Percentiles rank a stretch among this genome's conserved stretches.
These are phyloP conservation scores for Euphorbia tirucalli DNA, from an alignment of 345 rosid genomes.

Conservation along the genomic window DNA sequence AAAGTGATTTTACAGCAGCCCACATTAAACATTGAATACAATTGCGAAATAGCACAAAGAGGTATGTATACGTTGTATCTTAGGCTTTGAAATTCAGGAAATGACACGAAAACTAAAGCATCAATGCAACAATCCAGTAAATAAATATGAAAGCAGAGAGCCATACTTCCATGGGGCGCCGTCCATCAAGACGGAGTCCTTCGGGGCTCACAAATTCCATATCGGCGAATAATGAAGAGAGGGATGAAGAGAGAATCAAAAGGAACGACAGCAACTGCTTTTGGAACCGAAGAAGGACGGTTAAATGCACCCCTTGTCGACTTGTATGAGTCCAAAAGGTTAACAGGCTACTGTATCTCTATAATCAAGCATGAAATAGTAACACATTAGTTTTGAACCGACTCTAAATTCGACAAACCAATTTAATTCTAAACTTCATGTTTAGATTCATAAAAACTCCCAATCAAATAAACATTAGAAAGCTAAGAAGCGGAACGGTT, in stretches of 20 bases:
- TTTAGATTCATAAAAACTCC: too few relatives aligned
- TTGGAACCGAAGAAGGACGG: not conserved
- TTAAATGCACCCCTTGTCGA: too few relatives aligned
- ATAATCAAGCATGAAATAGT: too few relatives aligned
- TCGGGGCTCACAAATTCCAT: conserved; percentile 91
- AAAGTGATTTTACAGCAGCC: not conserved
- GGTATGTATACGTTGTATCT: not conserved
- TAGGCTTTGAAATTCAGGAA: not conserved
- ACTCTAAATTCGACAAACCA: too few relatives aligned
- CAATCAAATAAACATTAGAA: too few relatives aligned
- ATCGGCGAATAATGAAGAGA: not conserved
- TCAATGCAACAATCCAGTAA: not conserved
- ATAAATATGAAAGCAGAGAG: not conserved
- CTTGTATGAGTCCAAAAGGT: too few relatives aligned
- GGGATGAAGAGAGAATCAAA: not conserved
- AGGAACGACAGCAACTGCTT: not conserved
- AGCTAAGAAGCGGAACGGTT: too few relatives aligned
- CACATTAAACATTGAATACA: not conserved
- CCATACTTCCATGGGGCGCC: conserved; percentile 73
- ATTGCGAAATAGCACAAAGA: not conserved
- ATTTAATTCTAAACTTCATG: too few relatives aligned
- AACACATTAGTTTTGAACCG: too few relatives aligned
- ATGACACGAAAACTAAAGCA: not conserved
- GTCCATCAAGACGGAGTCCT: conserved; percentile 79
- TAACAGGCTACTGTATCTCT: too few relatives aligned